A percentile compares a stretch with the other conserved stretches of the same genome.
phyloP scores from a whole-genome alignment of 1,139 yeast genomes.

The Eremothecium sinecaudum region DNA sequence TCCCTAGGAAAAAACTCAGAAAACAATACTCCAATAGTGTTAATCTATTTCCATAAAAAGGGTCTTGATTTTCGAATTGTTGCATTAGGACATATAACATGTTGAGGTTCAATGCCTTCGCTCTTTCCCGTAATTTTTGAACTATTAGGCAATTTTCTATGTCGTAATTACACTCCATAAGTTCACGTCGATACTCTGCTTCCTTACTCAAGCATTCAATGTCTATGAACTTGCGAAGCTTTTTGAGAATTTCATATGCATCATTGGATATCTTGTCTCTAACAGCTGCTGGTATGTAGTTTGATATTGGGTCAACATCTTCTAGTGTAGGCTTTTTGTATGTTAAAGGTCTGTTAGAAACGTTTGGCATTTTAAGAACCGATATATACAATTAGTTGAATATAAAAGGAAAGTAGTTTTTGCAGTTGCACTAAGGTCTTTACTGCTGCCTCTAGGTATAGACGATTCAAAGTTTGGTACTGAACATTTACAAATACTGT shows the following conservation, averaged over 20 bases:
- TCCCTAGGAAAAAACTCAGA: slow-evolving; percentile 62
- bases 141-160: slow-evolving; percentile 40
- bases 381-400: too few relatives aligned
- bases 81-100: slow-evolving; percentile 54
- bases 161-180: slow-evolving; percentile 1
- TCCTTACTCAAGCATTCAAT: slow-evolving; percentile 56
- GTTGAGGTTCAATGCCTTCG: slow-evolving; percentile 52
- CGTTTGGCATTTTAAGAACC: slow-evolving; percentile 10
- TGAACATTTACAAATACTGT: too few relatives aligned
- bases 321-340: slow-evolving; percentile 10
- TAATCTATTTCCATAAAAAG: slow-evolving; percentile 10
- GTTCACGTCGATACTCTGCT: slow-evolving; percentile 31
- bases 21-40: slow-evolving; percentile 61
- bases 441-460: too few relatives aligned
- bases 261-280: slow-evolving; percentile 37
- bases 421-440: too few relatives aligned
- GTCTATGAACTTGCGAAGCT: slow-evolving; percentile 46
- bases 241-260: slow-evolving; percentile 45
- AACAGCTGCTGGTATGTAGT: slow-evolving; percentile 34
- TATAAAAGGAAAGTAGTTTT: too few relatives aligned
- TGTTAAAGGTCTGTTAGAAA: slow-evolving; percentile 10
- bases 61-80: slow-evolving; percentile 51
- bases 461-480: too few relatives aligned
- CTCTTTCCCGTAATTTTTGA: slow-evolving; percentile 47
- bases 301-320: slow-evolving; percentile 12